Evolutionary conservation across 495 filamentous ascomycete species (phyloP).

Genomic region (Pseudevernia furfuracea): DNA sequence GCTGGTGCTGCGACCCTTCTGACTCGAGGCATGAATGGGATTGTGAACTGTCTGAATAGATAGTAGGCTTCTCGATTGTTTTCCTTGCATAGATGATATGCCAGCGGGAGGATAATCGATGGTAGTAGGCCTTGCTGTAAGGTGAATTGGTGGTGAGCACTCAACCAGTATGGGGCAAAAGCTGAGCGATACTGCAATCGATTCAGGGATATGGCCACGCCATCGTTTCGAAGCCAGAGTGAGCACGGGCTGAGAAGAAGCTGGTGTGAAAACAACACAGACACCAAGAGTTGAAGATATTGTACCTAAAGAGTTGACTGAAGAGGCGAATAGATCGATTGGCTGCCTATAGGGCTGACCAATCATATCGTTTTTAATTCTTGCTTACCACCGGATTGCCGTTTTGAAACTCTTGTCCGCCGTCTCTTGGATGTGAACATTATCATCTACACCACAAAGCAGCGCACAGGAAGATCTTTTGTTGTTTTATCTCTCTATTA

Average conservation of each 20-base stretch:
- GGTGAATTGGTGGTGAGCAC: background rate
- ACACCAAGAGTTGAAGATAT: no score
- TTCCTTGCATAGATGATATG: background rate
- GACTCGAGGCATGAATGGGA: constrained; percentile 6
- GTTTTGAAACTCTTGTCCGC: background rate
- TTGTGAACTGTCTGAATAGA: background rate
- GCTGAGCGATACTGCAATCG: constrained; percentile 13
- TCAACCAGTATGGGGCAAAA: constrained; percentile 2
- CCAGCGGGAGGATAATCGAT: background rate
- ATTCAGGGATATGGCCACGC: constrained; percentile 28
- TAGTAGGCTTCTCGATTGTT: background rate
- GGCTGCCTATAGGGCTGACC: background rate
- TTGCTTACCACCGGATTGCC: background rate
- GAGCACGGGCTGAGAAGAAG: background rate
- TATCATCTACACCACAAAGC: background rate
- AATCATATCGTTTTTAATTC: constrained; percentile 4
- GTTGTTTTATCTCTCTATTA: background rate
- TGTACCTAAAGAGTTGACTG: background rate
- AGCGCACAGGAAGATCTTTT: background rate
- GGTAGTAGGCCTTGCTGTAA: background rate
- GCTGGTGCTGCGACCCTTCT: background rate
- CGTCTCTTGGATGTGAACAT: background rate
- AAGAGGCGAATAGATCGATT: background rate
- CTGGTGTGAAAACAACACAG: background rate
- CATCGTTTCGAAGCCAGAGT: constrained; percentile 10